These are phyloP conservation scores for Rhizopogon vinicolor DNA, from an alignment of 768 basidiomycete genomes.

Conservation along the genomic window DNA sequence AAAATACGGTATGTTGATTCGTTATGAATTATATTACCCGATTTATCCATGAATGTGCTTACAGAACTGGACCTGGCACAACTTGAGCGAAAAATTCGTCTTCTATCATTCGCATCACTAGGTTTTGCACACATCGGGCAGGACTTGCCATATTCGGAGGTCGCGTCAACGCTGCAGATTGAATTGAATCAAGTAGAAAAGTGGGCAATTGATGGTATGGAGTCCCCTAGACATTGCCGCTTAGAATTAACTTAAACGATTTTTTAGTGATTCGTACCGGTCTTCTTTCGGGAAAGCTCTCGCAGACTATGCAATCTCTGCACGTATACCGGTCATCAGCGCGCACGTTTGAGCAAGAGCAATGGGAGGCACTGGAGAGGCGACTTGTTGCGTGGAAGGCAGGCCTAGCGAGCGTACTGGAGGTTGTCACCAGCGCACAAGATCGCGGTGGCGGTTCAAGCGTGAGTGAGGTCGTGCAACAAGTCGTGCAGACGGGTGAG, in stretches of 20 bases:
- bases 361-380: slow-evolving; percentile 78
- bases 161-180: slow-evolving; percentile 66
- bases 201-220: slow-evolving; percentile 82
- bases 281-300: slow-evolving; percentile 77
- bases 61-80: slow-evolving; percentile 53
- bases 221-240: not conserved
- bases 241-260: not conserved
- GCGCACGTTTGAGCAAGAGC: slow-evolving; percentile 68
- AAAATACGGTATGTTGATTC: slow-evolving; percentile 48
- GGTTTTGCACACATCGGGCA: slow-evolving; percentile 75
- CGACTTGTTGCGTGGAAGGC: slow-evolving; percentile 75
- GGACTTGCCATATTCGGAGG: slow-evolving; percentile 64
- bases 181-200: slow-evolving; percentile 66
- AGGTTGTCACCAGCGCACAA: slow-evolving; percentile 59
- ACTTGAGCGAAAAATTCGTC: slow-evolving; percentile 75
- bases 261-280: slow-evolving; percentile 71
- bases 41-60: not conserved
- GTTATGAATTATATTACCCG: not conserved
- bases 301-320: slow-evolving; percentile 71
- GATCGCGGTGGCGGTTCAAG: slow-evolving; percentile 25
- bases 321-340: slow-evolving; percentile 71
- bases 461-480: slow-evolving; percentile 17
- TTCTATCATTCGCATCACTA: slow-evolving; percentile 71
- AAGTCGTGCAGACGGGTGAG: not conserved
- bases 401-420: slow-evolving; percentile 63